Base-by-base conservation (phyloP, 2,329 filamentous ascomycete genomes). In the Fusarium gaditjirri region DNA sequence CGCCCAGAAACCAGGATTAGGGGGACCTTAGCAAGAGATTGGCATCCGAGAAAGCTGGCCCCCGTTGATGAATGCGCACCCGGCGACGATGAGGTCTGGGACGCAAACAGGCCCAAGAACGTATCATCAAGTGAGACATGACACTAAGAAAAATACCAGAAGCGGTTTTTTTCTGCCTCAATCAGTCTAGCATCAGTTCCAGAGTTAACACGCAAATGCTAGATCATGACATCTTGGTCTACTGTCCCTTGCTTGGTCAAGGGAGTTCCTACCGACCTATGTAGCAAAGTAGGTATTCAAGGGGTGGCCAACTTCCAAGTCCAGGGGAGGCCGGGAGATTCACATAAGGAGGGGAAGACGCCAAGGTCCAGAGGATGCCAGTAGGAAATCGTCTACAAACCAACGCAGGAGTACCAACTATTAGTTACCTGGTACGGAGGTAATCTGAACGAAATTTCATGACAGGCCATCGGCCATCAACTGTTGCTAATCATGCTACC, bases 21-120 rank as follows among this genome's bases (percentile, higher is more conserved):
- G 21, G 29, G 50, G 53, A 50, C 66, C 46, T 53, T 39, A 67
- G 60, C 55, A 73, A 73, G 70, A 73, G 70, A 73, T 71, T 71
- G 39, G 42, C 56, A 49, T 66, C 65, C 56, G 57, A 72, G 66
- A 60, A 52, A 65, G 46, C 53, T 61, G 49, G 33, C 29, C 53
- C 33, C 12, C 21, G 16, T 25, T 36, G 36, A 61, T 55, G 56
- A 66, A 70, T 64, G 56, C 65, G 42, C 70, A 70, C 69, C 54
- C 23, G 70, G 70, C 58, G 31, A 33, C 44, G 14, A 29, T 56
- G 56, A 62, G 55, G 58, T 41, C 50, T 56, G 42, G 54, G 70
- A 73, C 63, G 70, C 66, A 73, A 73, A 42, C 70, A 57, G 62
- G 55, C 25, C 49, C 31, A 35, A 42, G 57, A 52, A 41, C 43